Evolutionary conservation across 768 basidiomycete species (phyloP).

Genomic region (Termitomyces sp.): DNA sequence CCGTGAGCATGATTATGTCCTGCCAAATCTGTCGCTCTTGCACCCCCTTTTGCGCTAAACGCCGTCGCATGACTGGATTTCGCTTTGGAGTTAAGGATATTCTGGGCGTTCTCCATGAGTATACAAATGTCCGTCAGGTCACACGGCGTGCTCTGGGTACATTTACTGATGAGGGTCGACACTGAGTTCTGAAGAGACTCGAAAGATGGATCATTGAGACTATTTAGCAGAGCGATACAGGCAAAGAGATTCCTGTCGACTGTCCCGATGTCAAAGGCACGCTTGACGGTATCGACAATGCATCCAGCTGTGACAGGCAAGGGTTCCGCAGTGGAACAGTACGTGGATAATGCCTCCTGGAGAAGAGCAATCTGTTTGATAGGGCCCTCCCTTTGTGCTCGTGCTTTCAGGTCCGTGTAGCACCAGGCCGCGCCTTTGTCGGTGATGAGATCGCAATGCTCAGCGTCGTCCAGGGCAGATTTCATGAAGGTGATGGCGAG

Average conservation of each 20-base stretch:
- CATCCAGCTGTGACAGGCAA: neutral
- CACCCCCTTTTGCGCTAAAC: neutral
- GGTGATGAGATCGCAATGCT: neutral
- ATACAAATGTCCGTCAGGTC: neutral
- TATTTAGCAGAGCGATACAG: too few relatives aligned
- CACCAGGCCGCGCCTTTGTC: neutral
- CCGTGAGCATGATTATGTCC: too few relatives aligned
- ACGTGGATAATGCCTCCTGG: neutral
- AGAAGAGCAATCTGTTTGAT: neutral
- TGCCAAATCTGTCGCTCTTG: too few relatives aligned
- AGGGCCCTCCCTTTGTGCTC: neutral
- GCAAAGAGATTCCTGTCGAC: neutral
- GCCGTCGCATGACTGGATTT: neutral
- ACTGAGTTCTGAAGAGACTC: neutral
- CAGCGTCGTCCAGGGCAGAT: neutral
- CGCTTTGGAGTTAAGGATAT: neutral
- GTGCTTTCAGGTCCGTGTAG: neutral
- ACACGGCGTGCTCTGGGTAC: neutral
- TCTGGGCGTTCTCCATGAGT: neutral
- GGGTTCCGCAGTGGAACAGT: neutral
- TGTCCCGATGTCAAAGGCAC: neutral
- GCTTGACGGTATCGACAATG: neutral
- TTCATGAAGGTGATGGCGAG: neutral
- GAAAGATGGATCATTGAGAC: too few relatives aligned
- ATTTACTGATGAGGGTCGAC: neutral